Evolutionary conservation across 78 protist genomes (phyloP), one percentile per base, ranked within the genome.

Genomic region (Salpingoeca rosetta): DNA sequence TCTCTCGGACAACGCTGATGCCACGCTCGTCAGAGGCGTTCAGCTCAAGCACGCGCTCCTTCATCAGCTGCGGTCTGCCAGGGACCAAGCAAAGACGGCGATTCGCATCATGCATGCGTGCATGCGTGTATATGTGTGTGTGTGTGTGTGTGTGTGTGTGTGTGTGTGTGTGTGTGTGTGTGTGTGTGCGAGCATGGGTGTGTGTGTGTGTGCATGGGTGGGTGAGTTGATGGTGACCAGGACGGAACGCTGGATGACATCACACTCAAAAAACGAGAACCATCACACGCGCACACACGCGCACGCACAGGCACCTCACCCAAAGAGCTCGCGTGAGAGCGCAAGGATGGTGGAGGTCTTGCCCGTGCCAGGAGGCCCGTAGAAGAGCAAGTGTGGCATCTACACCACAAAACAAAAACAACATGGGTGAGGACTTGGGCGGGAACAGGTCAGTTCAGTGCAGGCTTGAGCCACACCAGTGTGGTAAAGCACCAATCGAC

Each of bases 1-100:
- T 83, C 1, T 96, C 89, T 41, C 96, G 85, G 25, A 97, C 99
- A 0, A 95, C 95, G 17, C 81, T 91, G 24, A 97, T 95, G 24
- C 98, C 98, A 0, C 99, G 91, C 26, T 98, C 99, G 82, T 99
- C 99, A 0, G 99, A 96, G 0, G 99, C 99, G 83, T 99, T 99
- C 39, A 98, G 92, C 92, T 91, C 57, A 0, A 0, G 22, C 74
- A 39, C 65, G 17, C 65, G 65, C 17, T 51, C 65, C 65, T 51
- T 51, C 65, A 51, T 51, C 31, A 51, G 65, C 17, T 51, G 65
- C 17, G 65, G 65, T 17, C 65, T 51, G n/a, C n/a, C 57, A 45
- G 57, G 57, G 12, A 45, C 12, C 57, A 45, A 45, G 57, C 3
- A 12, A 3, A 45, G 28, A 17, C 57, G 28, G 12, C 3, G 57